A percentile compares a stretch with the other conserved stretches of the same genome.
These are phyloP conservation scores for Rhododendron kiyosumense DNA, from an alignment of 148 eudicot genomes.

Conservation along the genomic window DNA sequence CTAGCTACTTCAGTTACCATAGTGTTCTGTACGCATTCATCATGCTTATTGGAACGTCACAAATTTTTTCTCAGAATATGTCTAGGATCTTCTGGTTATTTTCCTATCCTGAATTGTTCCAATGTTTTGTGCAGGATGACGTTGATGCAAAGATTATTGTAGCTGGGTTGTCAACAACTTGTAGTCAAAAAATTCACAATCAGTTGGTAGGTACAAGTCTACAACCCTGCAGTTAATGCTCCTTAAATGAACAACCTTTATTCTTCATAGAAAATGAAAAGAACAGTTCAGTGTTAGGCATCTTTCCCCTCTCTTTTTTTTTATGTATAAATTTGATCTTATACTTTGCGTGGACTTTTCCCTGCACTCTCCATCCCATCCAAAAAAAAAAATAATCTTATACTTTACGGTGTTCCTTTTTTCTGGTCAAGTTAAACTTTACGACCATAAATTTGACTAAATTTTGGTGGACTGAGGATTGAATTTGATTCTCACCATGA, in stretches of 20 bases:
- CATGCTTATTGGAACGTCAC: background rate
- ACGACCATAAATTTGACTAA: background rate
- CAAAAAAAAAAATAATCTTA: too few species aligned
- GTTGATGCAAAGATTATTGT: constrained; percentile 74
- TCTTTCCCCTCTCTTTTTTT: background rate
- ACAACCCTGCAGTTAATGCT: background rate
- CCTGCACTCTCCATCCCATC: background rate
- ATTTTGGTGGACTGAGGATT: background rate
- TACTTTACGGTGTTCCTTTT: background rate
- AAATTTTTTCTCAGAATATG: background rate
- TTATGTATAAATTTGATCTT: background rate
- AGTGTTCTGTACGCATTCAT: background rate
- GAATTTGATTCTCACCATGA: background rate
- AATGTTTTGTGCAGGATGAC: constrained; percentile 55
- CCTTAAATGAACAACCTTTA: background rate
- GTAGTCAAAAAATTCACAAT: constrained; percentile 98
- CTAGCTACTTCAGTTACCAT: constrained; percentile 1
- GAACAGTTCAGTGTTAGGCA: background rate
- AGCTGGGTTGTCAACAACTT: constrained; percentile 91
- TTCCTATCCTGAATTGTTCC: constrained; percentile 9
- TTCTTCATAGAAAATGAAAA: background rate
- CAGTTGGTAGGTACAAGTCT: constrained; percentile 61
- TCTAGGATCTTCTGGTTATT: constrained; percentile 23
- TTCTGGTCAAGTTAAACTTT: background rate
- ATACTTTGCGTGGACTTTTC: background rate